Evolutionary conservation across 2,329 filamentous ascomycete species (phyloP).

Genomic region (Colletotrichum destructivum): DNA sequence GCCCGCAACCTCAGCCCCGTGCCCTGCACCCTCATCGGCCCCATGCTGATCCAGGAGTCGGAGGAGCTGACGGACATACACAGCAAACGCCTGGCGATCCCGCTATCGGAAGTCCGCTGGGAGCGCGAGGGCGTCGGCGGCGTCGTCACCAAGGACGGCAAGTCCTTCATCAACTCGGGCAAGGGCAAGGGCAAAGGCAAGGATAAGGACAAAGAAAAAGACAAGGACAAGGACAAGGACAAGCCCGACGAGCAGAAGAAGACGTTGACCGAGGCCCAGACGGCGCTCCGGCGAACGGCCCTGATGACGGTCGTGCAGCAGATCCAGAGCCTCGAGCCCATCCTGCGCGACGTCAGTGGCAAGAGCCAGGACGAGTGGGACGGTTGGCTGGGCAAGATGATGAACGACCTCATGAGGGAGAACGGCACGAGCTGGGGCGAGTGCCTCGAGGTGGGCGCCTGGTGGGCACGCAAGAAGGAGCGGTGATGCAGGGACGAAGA

Average conservation of each 20-base stretch:
- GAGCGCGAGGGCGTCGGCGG: slow-evolving; percentile 82
- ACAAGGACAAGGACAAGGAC: slow-evolving; percentile 30
- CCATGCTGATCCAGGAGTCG: slow-evolving; percentile 86
- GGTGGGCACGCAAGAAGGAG: slow-evolving; percentile 83
- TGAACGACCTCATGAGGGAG: slow-evolving; percentile 84
- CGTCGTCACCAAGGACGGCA: slow-evolving; percentile 72
- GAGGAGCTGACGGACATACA: slow-evolving; percentile 79
- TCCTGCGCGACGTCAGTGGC: slow-evolving; percentile 84
- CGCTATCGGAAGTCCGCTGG: slow-evolving; percentile 88
- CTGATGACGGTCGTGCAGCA: slow-evolving; percentile 85
- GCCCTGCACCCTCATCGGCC: slow-evolving; percentile 83
- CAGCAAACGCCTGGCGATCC: slow-evolving; percentile 86
- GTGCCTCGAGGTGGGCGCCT: slow-evolving; percentile 89
- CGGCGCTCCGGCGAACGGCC: slow-evolving; percentile 83
- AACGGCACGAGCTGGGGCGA: slow-evolving; percentile 86
- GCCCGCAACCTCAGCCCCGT: slow-evolving; percentile 78
- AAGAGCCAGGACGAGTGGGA: slow-evolving; percentile 96
- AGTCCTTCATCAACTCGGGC: slow-evolving; percentile 71
- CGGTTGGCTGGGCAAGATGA: slow-evolving; percentile 89
- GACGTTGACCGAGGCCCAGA: slow-evolving; percentile 76
- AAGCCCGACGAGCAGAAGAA: slow-evolving; percentile 58
- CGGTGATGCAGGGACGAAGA: neutral
- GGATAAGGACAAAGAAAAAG: slow-evolving; percentile 46
- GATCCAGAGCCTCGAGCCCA: slow-evolving; percentile 87
- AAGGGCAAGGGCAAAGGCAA: slow-evolving; percentile 65